Conservation (phyloP, 108 stramenopile species). For the Skeletonema potamos region DNA sequence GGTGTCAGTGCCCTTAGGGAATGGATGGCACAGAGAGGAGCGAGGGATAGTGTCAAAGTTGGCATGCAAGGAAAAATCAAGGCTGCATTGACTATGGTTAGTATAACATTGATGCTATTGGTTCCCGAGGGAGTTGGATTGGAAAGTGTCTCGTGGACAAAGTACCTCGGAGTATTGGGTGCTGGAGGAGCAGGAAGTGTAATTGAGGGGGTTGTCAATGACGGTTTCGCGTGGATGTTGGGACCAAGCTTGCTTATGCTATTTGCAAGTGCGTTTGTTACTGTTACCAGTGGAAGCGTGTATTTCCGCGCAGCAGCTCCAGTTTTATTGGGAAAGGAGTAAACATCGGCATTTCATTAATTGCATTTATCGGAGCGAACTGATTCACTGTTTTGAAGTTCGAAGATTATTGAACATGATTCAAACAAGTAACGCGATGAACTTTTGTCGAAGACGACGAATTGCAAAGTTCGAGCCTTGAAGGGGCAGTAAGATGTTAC, state of each 20-base stretch:
- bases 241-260: slow-evolving; percentile 55
- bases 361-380: neutral
- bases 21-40: slow-evolving; percentile 91
- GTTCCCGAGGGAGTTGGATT: slow-evolving; percentile 50
- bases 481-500: too few species aligned
- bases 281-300: slow-evolving; percentile 83
- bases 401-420: neutral
- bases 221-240: slow-evolving; percentile 24
- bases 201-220: slow-evolving; percentile 9
- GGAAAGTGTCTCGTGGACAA: slow-evolving; percentile 18
- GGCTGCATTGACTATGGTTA: slow-evolving; percentile 81
- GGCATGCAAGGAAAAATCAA: slow-evolving; percentile 87
- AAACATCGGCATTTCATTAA: neutral
- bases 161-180: slow-evolving; percentile 17
- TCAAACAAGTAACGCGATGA: neutral
- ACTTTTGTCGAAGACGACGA: too few species aligned
- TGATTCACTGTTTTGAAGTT: too few species aligned
- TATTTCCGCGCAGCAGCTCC: slow-evolving; percentile 84
- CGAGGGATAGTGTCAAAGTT: slow-evolving; percentile 85
- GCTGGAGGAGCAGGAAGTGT: slow-evolving; percentile 14
- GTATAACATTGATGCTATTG: slow-evolving; percentile 63
- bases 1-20: slow-evolving; percentile 92
- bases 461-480: too few species aligned
- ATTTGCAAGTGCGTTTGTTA: slow-evolving; percentile 71
- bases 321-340: slow-evolving; percentile 56